Evolutionary conservation across 176 grass and related monocot species (phyloP).

Genomic region (Musa schizocarpa): DNA sequence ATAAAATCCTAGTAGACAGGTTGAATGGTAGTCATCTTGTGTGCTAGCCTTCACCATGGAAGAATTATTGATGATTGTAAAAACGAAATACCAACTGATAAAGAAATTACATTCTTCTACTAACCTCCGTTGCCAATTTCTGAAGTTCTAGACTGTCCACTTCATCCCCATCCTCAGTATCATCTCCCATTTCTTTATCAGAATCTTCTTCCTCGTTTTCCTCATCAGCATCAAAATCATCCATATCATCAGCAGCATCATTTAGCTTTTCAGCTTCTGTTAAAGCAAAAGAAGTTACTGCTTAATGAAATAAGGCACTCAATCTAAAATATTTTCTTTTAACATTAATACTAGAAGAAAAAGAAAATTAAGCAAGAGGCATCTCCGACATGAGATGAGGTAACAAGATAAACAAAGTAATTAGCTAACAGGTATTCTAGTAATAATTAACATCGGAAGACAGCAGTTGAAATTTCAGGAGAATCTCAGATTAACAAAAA

Average conservation of each 20-base stretch:
- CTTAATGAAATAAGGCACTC: background rate
- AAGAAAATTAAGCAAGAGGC: too few species aligned
- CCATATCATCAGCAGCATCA: constrained; percentile 58
- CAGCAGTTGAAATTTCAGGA: too few species aligned
- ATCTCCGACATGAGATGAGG: too few species aligned
- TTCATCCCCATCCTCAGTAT: constrained; percentile 74
- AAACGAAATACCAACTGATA: background rate
- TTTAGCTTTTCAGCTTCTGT: constrained; percentile 56
- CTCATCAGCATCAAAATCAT: constrained; percentile 61
- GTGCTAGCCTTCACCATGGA: too few species aligned
- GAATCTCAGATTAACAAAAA: too few species aligned
- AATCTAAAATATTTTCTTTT: background rate
- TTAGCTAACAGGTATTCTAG: too few species aligned
- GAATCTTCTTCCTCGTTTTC: constrained; percentile 65
- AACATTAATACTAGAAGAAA: too few species aligned
- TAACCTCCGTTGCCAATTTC: constrained; percentile 72
- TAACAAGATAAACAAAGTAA: too few species aligned
- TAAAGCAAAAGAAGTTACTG: background rate
- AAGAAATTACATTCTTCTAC: constrained; percentile 2
- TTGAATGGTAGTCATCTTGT: too few species aligned
- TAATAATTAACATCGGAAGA: too few species aligned
- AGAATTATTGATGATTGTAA: background rate
- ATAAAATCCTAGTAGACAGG: too few species aligned
- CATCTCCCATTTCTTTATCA: constrained; percentile 75
- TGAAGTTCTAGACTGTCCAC: constrained; percentile 52